Conservation (phyloP, 2,329 filamentous ascomycete genomes). For the Dothideomycetes sp. region DNA sequence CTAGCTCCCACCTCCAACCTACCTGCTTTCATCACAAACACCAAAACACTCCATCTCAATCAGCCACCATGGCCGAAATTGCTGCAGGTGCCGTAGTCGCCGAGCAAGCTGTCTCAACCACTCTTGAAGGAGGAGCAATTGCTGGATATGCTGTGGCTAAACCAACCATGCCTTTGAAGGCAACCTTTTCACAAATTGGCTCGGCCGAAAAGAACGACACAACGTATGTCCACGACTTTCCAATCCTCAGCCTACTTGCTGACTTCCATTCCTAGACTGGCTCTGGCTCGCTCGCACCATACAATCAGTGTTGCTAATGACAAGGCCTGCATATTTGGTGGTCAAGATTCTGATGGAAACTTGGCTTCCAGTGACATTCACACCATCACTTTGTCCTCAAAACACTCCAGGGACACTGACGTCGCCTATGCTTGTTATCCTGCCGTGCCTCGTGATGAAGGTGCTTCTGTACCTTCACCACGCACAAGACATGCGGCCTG, state of each 20-base stretch:
- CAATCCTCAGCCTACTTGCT: neutral
- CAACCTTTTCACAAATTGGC: constrained; percentile 33
- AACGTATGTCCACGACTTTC: constrained; percentile 10
- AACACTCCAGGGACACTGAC: constrained; percentile 22
- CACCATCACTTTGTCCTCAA: constrained; percentile 27
- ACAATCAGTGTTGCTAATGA: constrained; percentile 28
- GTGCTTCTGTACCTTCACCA: constrained; percentile 25
- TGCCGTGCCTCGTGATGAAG: constrained; percentile 27
- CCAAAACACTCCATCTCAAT: no score
- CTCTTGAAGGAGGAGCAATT: constrained; percentile 28
- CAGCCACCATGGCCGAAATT: constrained; percentile 37
- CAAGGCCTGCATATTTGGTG: constrained; percentile 39
- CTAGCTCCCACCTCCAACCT: no score
- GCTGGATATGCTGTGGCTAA: constrained; percentile 35
- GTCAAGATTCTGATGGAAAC: constrained; percentile 27
- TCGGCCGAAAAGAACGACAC: constrained; percentile 29
- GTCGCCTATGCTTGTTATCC: constrained; percentile 35
- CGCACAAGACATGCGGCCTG: constrained; percentile 33
- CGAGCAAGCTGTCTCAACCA: constrained; percentile 33
- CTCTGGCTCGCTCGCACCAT: constrained; percentile 28
- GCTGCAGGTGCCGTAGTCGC: constrained; percentile 31
- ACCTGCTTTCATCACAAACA: neutral
- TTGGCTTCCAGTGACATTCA: constrained; percentile 37
- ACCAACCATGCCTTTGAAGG: constrained; percentile 35
- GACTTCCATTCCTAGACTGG: constrained; percentile 17